phyloP scores from a whole-genome alignment of 257 asterid genomes.

The Verbena officinalis region DNA sequence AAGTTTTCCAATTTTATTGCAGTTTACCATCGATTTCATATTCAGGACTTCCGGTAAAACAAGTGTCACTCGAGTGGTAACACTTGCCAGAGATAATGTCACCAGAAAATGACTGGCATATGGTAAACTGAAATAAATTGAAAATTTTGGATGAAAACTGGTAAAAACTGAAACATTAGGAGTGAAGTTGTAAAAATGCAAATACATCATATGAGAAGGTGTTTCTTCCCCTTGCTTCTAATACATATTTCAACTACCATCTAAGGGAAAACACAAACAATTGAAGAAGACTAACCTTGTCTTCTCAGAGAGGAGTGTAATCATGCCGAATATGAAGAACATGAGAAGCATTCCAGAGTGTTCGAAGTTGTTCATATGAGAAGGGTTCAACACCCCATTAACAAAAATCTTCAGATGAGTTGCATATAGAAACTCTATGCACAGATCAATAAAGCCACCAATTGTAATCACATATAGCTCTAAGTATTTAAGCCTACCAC shows the following conservation, averaged over 20 bases:
- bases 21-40: too few relatives aligned
- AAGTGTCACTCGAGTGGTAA: too few relatives aligned
- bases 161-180: too few relatives aligned
- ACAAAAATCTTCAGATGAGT: conserved; percentile 87
- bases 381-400: conserved; percentile 79
- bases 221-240: not conserved
- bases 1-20: too few relatives aligned
- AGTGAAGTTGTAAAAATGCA: too few relatives aligned
- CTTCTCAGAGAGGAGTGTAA: conserved; percentile 62
- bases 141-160: too few relatives aligned
- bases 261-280: conserved; percentile 10
- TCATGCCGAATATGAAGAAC: conserved; percentile 71
- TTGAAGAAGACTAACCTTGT: conserved; percentile 56
- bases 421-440: conserved; percentile 82
- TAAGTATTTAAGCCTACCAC: conserved; percentile 72
- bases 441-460: conserved; percentile 82
- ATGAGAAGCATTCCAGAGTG: conserved; percentile 88
- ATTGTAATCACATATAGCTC: conserved; percentile 86
- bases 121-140: too few relatives aligned
- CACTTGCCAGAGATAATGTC: too few relatives aligned
- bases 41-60: too few relatives aligned
- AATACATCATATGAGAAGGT: too few relatives aligned
- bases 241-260: not conserved
- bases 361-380: conserved; percentile 82
- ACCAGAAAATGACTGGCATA: too few relatives aligned